Conservation (phyloP, 257 asterid genomes). For the Rubia yunnanensis region DNA sequence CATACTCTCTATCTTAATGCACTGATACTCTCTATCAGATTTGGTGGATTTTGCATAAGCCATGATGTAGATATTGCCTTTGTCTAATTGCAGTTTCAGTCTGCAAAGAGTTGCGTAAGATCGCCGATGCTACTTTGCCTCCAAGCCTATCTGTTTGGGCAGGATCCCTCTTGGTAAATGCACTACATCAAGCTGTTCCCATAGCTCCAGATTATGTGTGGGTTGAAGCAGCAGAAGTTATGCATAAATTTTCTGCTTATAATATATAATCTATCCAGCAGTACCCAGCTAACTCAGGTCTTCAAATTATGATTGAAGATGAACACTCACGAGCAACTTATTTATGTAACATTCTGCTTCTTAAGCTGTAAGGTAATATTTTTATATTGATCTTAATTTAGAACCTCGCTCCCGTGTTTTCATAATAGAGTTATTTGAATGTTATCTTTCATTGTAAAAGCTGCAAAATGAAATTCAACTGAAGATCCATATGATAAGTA, state of each 20-base stretch:
- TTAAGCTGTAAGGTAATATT: not conserved
- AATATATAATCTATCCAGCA: too few species aligned
- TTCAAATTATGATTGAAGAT: too few species aligned
- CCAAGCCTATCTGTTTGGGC: constrained; percentile 34
- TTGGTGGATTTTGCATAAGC: constrained; percentile 33
- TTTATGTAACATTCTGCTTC: too few species aligned
- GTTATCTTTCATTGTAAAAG: not conserved
- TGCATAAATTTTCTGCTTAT: too few species aligned
- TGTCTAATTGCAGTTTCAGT: constrained; percentile 28
- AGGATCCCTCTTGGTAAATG: constrained; percentile 30
- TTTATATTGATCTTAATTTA: not conserved
- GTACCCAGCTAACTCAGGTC: too few species aligned
- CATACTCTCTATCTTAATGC: too few species aligned
- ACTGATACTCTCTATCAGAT: too few species aligned
- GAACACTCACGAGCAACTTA: too few species aligned
- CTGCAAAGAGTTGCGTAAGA: constrained; percentile 20
- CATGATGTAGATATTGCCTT: constrained; percentile 34
- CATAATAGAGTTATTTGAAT: not conserved
- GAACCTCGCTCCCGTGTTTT: not conserved
- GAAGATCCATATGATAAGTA: not conserved
- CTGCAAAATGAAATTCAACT: not conserved
- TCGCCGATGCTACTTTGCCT: constrained; percentile 3
- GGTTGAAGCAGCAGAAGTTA: constrained; percentile 32
- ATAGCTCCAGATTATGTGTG: constrained; percentile 37
- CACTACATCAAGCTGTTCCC: constrained; percentile 37